A percentile compares a stretch with the other conserved stretches of the same genome.
Conservation (phyloP, 2,329 filamentous ascomycete species). For the Aspergillus calidoustus region DNA sequence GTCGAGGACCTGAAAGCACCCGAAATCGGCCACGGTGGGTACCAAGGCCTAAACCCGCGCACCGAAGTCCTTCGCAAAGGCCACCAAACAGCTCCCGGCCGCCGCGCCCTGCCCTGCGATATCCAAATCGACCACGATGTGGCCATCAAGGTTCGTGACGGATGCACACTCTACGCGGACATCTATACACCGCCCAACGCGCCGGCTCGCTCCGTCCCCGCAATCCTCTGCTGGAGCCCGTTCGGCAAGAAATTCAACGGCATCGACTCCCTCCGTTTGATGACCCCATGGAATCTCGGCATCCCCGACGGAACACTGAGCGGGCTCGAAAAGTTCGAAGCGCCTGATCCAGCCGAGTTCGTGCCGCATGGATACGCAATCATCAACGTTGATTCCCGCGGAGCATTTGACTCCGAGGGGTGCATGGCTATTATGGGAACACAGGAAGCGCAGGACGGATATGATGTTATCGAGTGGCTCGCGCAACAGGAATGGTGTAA, state of each 20-base stretch:
- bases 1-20: slow-evolving; percentile 5
- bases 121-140: slow-evolving; percentile 29
- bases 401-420: slow-evolving; percentile 33
- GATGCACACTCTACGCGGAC: slow-evolving; percentile 29
- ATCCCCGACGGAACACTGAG: slow-evolving; percentile 22
- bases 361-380: slow-evolving; percentile 35
- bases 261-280: slow-evolving; percentile 17
- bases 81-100: not conserved
- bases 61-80: slow-evolving; percentile 2
- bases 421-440: slow-evolving; percentile 29
- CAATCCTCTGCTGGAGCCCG: slow-evolving; percentile 33
- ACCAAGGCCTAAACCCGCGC: slow-evolving; percentile 2
- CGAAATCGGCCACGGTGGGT: slow-evolving; percentile 7
- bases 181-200: slow-evolving; percentile 30
- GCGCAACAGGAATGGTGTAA: slow-evolving; percentile 31
- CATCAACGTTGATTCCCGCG: slow-evolving; percentile 36
- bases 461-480: slow-evolving; percentile 30
- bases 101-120: not conserved
- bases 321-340: slow-evolving; percentile 31
- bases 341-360: slow-evolving; percentile 37
- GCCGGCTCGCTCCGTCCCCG: slow-evolving; percentile 26
- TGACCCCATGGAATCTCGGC: slow-evolving; percentile 22
- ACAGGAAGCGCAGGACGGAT: slow-evolving; percentile 32
- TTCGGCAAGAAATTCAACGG: slow-evolving; percentile 34
- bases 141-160: slow-evolving; percentile 32